Base-by-base conservation (phyloP, 208 protist species). In the Tritrichomonas musculus region DNA sequence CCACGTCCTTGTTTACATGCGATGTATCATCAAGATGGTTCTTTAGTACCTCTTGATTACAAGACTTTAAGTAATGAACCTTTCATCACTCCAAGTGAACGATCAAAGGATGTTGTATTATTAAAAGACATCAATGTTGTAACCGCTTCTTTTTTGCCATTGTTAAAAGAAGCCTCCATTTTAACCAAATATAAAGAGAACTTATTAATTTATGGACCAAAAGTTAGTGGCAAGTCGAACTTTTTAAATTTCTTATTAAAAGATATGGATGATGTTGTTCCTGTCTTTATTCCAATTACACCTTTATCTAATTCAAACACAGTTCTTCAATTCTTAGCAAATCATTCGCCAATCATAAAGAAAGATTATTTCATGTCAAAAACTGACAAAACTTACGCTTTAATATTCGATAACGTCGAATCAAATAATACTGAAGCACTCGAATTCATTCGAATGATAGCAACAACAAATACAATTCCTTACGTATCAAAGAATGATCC, bases 331-430 rank as follows among this genome's bases (percentile, higher is more conserved):
- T 57, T 57, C 47, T 33, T 88, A 14, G 39, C 1, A 57, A 60
- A 17, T 13, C 41, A 88, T 49, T 53, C 77, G 39, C 41, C 77
- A 57, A 47, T 39, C 17, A 60, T 39, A 0, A 88, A 44, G 39
- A 88, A 88, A 50, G 27, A 53, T 8, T 88, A 88, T 36, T 44
- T 27, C 17, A 57, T 88, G 41, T 33, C 47, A 33, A 60, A 53
- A 50, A n/a, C 13, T 17, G 41, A 88, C 5, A 27, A 25, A 17
- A 88, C 44, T 22, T 57, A 88, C n/a, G 47, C 47, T 60, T n/a
- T 88, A 39, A 88, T 88, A 30, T 88, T 88, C n/a, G 77, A 88
- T n/a, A 47, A 88, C 17, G 47, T 88, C 57, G 17, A 25, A 39
- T 39, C 25, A 20, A 20, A 53, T 44, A 57, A 88, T 36, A 20